phyloP scores from a whole-genome alignment of 2,329 filamentous ascomycete genomes.

The Fusarium sp. region DNA sequence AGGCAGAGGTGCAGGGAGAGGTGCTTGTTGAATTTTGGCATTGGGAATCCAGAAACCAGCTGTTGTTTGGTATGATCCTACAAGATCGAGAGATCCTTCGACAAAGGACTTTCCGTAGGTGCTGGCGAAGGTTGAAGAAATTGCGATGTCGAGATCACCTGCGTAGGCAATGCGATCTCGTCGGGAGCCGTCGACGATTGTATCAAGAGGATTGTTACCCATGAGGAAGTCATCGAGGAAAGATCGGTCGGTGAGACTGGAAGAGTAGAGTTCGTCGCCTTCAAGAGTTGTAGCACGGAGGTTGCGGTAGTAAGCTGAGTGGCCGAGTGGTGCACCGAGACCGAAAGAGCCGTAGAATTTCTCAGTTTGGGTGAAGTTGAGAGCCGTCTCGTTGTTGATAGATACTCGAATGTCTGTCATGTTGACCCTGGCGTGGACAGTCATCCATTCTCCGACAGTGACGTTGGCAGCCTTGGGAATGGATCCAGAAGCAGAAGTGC shows the following conservation, averaged over 20 bases:
- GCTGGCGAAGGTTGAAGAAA: neutral
- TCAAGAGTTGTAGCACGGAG: neutral
- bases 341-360: neutral
- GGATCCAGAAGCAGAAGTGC: accelerated
- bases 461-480: neutral
- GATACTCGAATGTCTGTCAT: neutral
- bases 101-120: slow-evolving; percentile 9
- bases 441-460: neutral
- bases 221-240: neutral
- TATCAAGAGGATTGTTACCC: neutral
- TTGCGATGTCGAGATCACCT: neutral
- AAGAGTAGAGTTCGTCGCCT: neutral
- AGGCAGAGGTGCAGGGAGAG: accelerated
- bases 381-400: neutral
- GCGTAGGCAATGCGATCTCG: neutral
- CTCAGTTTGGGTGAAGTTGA: neutral
- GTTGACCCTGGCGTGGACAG: neutral
- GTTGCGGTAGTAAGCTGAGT: neutral
- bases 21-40: slow-evolving; percentile 1
- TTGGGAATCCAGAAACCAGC: slow-evolving; percentile 7
- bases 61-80: neutral
- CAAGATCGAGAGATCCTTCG: neutral
- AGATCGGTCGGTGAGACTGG: neutral
- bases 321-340: neutral
- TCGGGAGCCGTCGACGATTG: neutral